Conservation (phyloP, 495 filamentous ascomycete species). For the Massariosphaeria phaeospora region DNA sequence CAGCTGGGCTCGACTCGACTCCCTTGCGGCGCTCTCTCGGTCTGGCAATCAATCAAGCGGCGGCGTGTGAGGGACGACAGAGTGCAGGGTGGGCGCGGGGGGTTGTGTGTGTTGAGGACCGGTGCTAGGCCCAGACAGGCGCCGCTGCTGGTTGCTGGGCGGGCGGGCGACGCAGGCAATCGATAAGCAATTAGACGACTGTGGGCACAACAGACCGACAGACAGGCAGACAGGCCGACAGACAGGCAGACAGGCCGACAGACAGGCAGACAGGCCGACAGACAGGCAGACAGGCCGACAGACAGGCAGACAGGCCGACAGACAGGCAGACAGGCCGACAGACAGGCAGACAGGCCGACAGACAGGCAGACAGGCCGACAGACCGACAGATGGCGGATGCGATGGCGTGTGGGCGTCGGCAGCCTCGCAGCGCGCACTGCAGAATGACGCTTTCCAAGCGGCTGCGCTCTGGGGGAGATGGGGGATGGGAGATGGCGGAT, state of each 20-base stretch:
- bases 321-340: not conserved
- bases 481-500: too few species aligned
- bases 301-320: not conserved
- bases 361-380: too few species aligned
- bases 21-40: too few species aligned
- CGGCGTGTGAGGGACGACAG: not conserved
- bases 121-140: constrained; percentile 9
- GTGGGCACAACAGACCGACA: not conserved
- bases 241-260: not conserved
- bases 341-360: too few species aligned
- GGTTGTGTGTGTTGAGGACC: not conserved
- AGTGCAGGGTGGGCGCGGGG: not conserved
- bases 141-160: not conserved
- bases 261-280: not conserved
- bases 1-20: constrained; percentile 7
- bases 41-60: too few species aligned
- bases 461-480: too few species aligned
- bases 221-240: too few species aligned
- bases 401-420: not conserved
- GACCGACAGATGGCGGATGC: not conserved
- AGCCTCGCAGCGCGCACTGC: constrained; percentile 1
- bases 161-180: not conserved
- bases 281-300: too few species aligned
- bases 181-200: constrained; percentile 1
- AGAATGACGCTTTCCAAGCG: constrained; percentile 11